phyloP scores from a whole-genome alignment of 192 early-diverging fungal genomes.

The Funneliformis mosseae region DNA sequence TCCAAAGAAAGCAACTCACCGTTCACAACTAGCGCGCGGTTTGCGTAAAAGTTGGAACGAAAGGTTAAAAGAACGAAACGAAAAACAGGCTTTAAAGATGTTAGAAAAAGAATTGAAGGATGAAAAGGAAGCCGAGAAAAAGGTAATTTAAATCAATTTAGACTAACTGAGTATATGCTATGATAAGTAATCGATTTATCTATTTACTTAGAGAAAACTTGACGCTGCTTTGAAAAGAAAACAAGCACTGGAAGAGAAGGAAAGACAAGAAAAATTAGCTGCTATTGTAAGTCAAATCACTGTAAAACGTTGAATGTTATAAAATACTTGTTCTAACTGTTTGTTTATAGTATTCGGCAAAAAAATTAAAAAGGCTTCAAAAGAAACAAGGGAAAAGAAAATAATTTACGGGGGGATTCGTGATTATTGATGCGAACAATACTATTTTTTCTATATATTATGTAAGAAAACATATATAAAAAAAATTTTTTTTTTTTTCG shows the following conservation, averaged over 20 bases:
- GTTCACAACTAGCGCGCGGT: constrained; percentile 42
- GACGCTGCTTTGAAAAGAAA: constrained; percentile 45
- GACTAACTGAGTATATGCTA: not conserved
- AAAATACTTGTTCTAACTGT: not conserved
- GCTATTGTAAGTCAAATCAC: constrained; percentile 30
- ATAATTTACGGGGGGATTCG: no score
- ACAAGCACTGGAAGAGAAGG: constrained; percentile 48
- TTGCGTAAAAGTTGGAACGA: constrained; percentile 42
- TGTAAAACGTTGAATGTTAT: not conserved
- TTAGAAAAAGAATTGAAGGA: constrained; percentile 31
- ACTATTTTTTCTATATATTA: not conserved
- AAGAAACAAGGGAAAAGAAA: constrained; percentile 12
- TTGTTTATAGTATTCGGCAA: constrained; percentile 23
- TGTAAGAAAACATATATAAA: no score
- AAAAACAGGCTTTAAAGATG: constrained; percentile 43
- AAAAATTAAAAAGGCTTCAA: constrained; percentile 27
- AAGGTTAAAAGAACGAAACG: constrained; percentile 44
- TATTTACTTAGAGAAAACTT: constrained; percentile 40
- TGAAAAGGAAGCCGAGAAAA: not conserved
- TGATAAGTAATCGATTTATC: not conserved
- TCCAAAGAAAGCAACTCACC: constrained; percentile 42
- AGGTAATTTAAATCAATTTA: not conserved
- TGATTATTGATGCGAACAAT: not conserved
- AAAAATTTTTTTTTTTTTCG: no score
- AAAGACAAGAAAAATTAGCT: constrained; percentile 41